A percentile compares a stretch with the other conserved stretches of the same genome.
Conservation (phyloP, 139 green algal species). For the Edaphochlamys debaryana region DNA sequence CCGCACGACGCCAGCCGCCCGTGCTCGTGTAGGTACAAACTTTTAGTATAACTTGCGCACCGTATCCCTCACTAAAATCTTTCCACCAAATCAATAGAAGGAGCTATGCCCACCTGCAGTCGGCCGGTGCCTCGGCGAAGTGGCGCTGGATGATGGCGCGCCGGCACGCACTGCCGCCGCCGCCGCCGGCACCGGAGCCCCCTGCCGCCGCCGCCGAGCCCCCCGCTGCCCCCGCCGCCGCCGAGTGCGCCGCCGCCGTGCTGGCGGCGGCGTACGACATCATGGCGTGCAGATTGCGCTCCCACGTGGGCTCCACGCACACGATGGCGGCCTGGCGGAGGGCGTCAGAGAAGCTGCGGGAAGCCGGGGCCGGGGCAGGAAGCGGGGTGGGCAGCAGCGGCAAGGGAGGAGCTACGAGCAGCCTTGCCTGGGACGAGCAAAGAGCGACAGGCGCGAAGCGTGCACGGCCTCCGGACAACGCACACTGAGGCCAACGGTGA, state of each 20-base stretch:
- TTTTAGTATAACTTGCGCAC: too few relatives aligned
- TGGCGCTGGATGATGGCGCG: slow-evolving; percentile 65
- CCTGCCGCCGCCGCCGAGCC: neutral
- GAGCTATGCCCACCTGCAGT: slow-evolving; percentile 58
- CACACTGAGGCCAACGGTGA: too few relatives aligned
- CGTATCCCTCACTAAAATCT: too few relatives aligned
- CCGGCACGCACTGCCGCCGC: slow-evolving; percentile 48
- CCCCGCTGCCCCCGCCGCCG: neutral
- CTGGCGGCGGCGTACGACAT: slow-evolving; percentile 58
- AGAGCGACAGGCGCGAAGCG: too few relatives aligned
- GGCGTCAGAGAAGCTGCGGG: slow-evolving; percentile 64
- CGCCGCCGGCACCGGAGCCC: neutral
- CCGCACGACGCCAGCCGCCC: too few relatives aligned
- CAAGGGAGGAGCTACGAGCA: too few relatives aligned
- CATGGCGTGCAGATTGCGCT: slow-evolving; percentile 62
- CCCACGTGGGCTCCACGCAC: slow-evolving; percentile 72
- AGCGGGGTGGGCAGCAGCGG: too few relatives aligned
- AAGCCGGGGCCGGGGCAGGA: neutral
- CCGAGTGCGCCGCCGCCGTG: neutral
- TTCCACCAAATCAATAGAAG: too few relatives aligned
- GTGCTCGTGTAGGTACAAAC: too few relatives aligned
- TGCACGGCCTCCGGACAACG: too few relatives aligned
- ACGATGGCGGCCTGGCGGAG: slow-evolving; percentile 73
- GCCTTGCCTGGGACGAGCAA: too few relatives aligned
- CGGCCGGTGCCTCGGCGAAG: slow-evolving; percentile 70